phyloP scores from a whole-genome alignment of 257 asterid species.

The Orobanche coerulescens region DNA sequence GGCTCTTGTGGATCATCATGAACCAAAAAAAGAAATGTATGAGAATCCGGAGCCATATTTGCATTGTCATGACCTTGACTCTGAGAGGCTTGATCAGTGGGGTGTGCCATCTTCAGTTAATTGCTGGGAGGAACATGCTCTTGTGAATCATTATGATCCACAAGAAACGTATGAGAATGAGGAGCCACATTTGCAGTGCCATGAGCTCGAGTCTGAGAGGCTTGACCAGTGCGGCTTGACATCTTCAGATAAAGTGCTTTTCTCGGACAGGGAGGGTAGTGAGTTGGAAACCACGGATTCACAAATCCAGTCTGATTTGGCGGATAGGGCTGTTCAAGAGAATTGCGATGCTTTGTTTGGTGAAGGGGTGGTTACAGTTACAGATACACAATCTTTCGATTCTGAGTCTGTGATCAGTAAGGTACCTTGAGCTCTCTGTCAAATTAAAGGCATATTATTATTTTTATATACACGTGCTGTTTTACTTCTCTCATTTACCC shows the following conservation, averaged over 20 bases:
- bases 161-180: background rate
- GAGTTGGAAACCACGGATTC: background rate
- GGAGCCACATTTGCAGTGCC: background rate
- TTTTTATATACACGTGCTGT: background rate
- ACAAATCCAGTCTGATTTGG: conserved; percentile 4
- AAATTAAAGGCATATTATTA: background rate
- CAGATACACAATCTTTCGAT: conserved; percentile 15
- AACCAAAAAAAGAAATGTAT: conserved; percentile 9
- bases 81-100: background rate
- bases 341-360: background rate
- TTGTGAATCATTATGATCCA: background rate
- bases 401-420: conserved; percentile 22
- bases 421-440: conserved; percentile 30
- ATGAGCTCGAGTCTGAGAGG: background rate
- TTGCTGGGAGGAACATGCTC: background rate
- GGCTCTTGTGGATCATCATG: conserved; percentile 21
- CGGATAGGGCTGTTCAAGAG: conserved; percentile 5
- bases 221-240: background rate
- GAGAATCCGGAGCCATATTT: background rate
- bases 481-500: background rate
- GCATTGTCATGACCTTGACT: conserved; percentile 17
- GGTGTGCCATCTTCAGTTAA: background rate
- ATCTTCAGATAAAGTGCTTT: conserved; percentile 3
- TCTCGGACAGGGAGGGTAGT: background rate
- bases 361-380: background rate